These are phyloP conservation scores for Solanum boliviense DNA, from an alignment of 257 asterid species.

Conservation along the genomic window DNA sequence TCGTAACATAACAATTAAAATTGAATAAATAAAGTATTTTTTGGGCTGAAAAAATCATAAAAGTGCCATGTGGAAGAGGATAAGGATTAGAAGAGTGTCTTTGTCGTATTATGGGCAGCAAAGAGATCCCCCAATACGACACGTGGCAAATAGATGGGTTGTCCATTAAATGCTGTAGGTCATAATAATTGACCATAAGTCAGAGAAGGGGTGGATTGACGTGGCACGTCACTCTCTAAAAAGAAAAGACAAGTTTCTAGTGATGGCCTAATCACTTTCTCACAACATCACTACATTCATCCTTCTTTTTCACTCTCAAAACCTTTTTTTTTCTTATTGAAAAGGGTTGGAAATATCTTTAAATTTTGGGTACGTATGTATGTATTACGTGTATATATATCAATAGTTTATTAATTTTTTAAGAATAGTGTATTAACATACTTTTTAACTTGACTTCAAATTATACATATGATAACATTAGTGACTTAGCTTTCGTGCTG, in stretches of 20 bases:
- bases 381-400: not conserved
- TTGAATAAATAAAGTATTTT: too few relatives aligned
- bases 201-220: constrained; percentile 10
- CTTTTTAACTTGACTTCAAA: too few relatives aligned
- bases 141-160: constrained; percentile 5
- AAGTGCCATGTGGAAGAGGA: not conserved
- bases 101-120: not conserved
- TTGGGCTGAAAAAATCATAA: too few relatives aligned
- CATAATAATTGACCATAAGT: not conserved
- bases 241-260: not conserved
- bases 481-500: too few relatives aligned
- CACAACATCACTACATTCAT: not conserved
- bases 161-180: constrained; percentile 1
- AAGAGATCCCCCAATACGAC: not conserved
- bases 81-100: not conserved
- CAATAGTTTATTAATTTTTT: too few relatives aligned
- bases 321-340: too few relatives aligned
- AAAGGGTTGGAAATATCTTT: too few relatives aligned
- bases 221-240: constrained; percentile 6
- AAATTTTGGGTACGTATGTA: too few relatives aligned
- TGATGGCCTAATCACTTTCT: constrained; percentile 13
- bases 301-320: not conserved
- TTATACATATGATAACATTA: too few relatives aligned
- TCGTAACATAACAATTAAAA: too few relatives aligned
- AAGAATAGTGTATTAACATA: too few relatives aligned